These are phyloP conservation scores for Volutella citrinella DNA, from an alignment of 2,329 filamentous ascomycete species.

Conservation along the genomic window DNA sequence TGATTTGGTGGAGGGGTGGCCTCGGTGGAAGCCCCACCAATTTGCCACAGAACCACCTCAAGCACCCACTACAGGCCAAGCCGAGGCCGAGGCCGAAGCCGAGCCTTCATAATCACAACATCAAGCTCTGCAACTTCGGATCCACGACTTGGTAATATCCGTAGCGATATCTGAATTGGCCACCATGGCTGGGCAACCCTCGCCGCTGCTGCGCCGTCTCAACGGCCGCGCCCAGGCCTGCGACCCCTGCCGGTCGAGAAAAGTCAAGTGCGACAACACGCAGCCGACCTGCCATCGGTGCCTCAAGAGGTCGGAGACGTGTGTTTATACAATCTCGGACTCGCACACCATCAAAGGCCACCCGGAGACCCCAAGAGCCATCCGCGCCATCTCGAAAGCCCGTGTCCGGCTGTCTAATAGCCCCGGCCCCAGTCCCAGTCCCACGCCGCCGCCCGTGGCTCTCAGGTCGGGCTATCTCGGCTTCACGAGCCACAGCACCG, in stretches of 20 bases:
- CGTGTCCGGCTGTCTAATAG: too few species aligned
- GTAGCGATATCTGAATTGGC: too few species aligned
- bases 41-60: too few species aligned
- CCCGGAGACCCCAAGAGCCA: too few species aligned
- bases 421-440: slow-evolving; percentile 3
- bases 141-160: slow-evolving; percentile 2
- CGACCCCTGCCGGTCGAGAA: slow-evolving; percentile 39
- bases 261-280: slow-evolving; percentile 41
- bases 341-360: too few species aligned
- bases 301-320: slow-evolving; percentile 32
- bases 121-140: neutral
- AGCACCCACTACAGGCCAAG: too few species aligned
- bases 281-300: slow-evolving; percentile 40
- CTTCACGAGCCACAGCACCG: slow-evolving; percentile 41
- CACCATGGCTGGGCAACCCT: too few species aligned
- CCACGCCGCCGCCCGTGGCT: slow-evolving; percentile 16
- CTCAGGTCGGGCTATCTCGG: slow-evolving; percentile 45
- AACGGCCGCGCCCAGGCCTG: slow-evolving; percentile 28
- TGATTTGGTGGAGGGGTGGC: too few species aligned
- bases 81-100: slow-evolving; percentile 12
- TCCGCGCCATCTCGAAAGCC: too few species aligned
- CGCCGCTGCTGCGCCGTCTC: slow-evolving; percentile 21
- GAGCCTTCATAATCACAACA: neutral
- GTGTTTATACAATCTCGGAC: slow-evolving; percentile 32
- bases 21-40: too few species aligned